Evolutionary conservation across 768 basidiomycete species (phyloP), one percentile per base, ranked within the genome.

Genomic region (Cantharellus anzutake): DNA sequence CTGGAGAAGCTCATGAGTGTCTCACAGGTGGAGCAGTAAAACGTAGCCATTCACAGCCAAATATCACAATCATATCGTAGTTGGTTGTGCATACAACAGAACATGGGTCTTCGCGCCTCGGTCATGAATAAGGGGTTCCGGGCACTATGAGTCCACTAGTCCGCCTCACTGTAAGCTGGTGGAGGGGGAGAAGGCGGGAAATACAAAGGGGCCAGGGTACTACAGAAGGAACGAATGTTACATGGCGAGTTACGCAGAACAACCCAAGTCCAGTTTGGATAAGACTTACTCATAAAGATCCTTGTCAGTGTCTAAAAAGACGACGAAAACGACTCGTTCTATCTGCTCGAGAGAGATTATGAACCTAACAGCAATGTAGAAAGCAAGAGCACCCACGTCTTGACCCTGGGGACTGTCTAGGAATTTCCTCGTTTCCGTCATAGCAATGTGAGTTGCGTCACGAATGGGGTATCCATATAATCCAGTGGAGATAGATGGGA

Each of bases 401-500:
- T 68, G 68, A 3, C 76, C 81, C 3, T 67, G 67, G 34, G 78
- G 73, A 2, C 76, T 73, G 34, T 86, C 82, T 44, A 80, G 67
- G 59, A 80, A 80, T 40, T 74, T 68, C 56, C 85, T 75, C 11
- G 76, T 78, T 37, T 75, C 73, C 37, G 75, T 70, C 58, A 89
- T 68, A 2, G 87, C 86, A 58, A 90, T 75, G 39, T 77, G 76
- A 0, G 88, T 82, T 0, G 87, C 88, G 63, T 79, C 80, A 41
- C 41, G 42, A 51, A 86, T 80, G 1, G 87, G 88, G 69, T 89
- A 90, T 2, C 82, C 77, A 62, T 86, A 91, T 14, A 86, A 72
- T 0, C 78, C 88, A 0, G 86, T 88, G 2, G 87, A 89, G 57
- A 91, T 79, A 3, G 80, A 82, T 3, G 83, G 83, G 64, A 90